Percentiles rank a stretch among this genome's conserved stretches.
These are phyloP conservation scores for Fraxinus greggii DNA, from an alignment of 305 asterid species.

Conservation along the genomic window DNA sequence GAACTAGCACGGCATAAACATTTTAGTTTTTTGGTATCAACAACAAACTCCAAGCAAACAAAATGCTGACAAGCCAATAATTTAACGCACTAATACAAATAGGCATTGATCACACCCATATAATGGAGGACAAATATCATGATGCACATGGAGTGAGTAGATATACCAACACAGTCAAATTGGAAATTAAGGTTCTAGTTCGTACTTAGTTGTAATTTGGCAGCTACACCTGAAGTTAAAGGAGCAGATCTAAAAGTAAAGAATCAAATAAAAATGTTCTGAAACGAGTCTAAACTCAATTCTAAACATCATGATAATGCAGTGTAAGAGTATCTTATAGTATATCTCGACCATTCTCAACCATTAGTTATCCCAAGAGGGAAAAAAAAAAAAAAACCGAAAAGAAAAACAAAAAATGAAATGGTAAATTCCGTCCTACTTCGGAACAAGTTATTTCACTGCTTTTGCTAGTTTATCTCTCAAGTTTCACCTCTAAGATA, in stretches of 20 bases:
- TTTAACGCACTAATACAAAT: background rate
- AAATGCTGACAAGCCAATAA: background rate
- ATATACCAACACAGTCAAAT: background rate
- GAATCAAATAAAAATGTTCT: background rate
- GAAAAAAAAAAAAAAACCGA: no score
- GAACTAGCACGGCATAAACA: background rate
- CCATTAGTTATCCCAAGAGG: background rate
- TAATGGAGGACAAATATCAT: background rate
- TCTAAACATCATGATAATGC: background rate
- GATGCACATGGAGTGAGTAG: background rate
- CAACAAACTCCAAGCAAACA: background rate
- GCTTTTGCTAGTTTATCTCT: background rate
- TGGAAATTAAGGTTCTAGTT: background rate
- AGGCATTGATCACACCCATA: background rate
- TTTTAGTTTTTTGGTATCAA: background rate
- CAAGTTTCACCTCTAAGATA: background rate
- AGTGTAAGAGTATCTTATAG: background rate
- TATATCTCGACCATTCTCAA: background rate
- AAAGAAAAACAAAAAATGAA: background rate
- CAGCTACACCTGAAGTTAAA: background rate
- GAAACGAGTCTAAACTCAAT: background rate
- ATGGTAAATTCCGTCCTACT: background rate
- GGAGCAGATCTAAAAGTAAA: background rate
- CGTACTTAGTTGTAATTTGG: background rate
- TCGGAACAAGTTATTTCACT: background rate